Evolutionary conservation across 2,329 filamentous ascomycete species (phyloP), one percentile per base, ranked within the genome.

Genomic region (Tolypocladium endophyticum): DNA sequence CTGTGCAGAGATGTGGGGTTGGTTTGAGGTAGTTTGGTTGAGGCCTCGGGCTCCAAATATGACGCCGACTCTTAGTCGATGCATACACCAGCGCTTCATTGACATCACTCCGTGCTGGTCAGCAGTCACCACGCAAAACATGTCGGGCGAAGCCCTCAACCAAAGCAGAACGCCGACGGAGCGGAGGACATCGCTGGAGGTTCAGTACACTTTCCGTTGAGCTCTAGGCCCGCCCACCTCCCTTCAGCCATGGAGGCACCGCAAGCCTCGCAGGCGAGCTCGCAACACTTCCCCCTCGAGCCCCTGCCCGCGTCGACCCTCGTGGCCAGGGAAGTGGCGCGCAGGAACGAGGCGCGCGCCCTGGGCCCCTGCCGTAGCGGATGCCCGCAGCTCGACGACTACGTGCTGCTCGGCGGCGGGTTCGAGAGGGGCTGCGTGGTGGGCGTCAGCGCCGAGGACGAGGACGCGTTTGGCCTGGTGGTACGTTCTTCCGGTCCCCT

Each of bases 371-470:
- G 76, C 36, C 60, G 64, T 35, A 78, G 74, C 1, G 82, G 81
- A 16, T 82, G 79, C 58, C 50, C 56, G 2, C 80, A 79, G 61
- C 63, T 85, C 39, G 82, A 85, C 62, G 68, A 73, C 2, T 67
- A 77, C 36, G 73, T 80, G 7, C 69, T 85, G 6, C 59, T 76
- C 7, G 73, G 72, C 0, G 79, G 79, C 2, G 81, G 80, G 0
- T 71, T 83, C 14, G 76, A 79, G 67, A 69, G 78, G n/a, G 82
- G 81, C 0, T 71, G 70, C 25, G 75, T 85, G 0, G 77, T 83
- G 1, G 83, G 82, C 0, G 58, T 85, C 59, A 85, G 81, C 59
- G 72, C 78, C 0, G 81, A 83, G 68, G 77, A 79, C 25, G 78
- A 77, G 47, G 73, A 71, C n/a, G 61, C 73, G n/a, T 68, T 81